Conservation (phyloP, 257 asterid species). For the Lithospermum erythrorhizon region DNA sequence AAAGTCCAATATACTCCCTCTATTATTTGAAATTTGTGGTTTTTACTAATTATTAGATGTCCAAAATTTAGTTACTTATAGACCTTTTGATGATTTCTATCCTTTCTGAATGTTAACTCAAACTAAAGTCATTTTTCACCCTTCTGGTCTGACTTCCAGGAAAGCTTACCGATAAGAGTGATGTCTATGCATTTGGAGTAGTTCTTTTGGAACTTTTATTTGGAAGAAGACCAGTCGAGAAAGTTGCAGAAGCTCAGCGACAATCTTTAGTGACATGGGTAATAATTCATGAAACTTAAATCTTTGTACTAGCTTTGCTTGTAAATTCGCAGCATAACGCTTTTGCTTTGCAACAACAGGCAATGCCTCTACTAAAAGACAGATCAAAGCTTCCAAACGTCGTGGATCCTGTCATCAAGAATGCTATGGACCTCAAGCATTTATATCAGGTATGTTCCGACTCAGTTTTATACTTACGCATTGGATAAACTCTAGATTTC, state of each 20-base stretch:
- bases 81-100: background rate
- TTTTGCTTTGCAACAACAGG: slow-evolving; percentile 38
- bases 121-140: slow-evolving; percentile 4
- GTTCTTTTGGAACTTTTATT: slow-evolving; percentile 82
- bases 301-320: background rate
- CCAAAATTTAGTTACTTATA: background rate
- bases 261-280: slow-evolving; percentile 92
- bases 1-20: too few species aligned
- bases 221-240: slow-evolving; percentile 80
- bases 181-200: slow-evolving; percentile 88
- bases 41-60: too few species aligned
- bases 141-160: slow-evolving; percentile 34
- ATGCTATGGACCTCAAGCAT: slow-evolving; percentile 85
- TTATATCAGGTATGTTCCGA: slow-evolving; percentile 58
- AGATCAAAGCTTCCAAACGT: slow-evolving; percentile 80
- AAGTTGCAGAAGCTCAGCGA: slow-evolving; percentile 52
- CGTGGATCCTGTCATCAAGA: slow-evolving; percentile 64
- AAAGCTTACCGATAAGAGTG: slow-evolving; percentile 89
- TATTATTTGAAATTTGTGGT: too few species aligned
- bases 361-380: slow-evolving; percentile 90
- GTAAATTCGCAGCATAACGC: background rate
- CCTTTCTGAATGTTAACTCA: background rate
- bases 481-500: background rate
- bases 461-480: background rate
- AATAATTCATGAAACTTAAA: slow-evolving; percentile 6